Evolutionary conservation across 116 monocot species (phyloP).

Genomic region (Iris pallida): DNA sequence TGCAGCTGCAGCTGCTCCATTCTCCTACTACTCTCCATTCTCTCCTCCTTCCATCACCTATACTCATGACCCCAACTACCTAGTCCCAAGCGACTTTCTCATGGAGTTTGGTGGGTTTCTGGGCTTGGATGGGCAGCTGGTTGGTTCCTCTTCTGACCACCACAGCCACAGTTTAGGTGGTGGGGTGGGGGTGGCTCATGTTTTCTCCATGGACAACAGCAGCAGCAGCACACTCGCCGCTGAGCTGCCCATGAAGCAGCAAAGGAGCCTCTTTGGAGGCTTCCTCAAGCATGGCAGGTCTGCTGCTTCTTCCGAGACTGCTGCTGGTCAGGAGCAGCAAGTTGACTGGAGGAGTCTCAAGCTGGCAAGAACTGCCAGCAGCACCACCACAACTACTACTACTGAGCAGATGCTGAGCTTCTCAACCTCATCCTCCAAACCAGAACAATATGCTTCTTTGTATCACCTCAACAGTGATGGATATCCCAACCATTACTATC

Average conservation of each 20-base stretch:
- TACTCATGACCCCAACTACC: slow-evolving; percentile 26
- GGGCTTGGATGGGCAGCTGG: slow-evolving; percentile 44
- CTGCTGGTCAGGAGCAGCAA: neutral
- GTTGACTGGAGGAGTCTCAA: slow-evolving; percentile 33
- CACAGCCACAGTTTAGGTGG: neutral
- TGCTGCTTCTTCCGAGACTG: too few species aligned
- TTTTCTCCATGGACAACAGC: slow-evolving; percentile 12
- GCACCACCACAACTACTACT: neutral
- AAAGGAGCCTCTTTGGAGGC: slow-evolving; percentile 23
- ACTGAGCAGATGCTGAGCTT: slow-evolving; percentile 88
- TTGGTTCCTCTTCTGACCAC: slow-evolving; percentile 16
- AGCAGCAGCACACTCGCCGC: neutral
- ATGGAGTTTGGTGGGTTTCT: slow-evolving; percentile 51
- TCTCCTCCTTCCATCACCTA: neutral
- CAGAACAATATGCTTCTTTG: slow-evolving; percentile 12
- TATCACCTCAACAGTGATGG: slow-evolving; percentile 22
- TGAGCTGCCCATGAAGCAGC: slow-evolving; percentile 16
- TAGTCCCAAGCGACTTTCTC: slow-evolving; percentile 1
- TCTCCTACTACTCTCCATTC: slow-evolving; percentile 5
- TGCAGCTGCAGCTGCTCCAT: slow-evolving; percentile 1
- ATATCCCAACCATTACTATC: slow-evolving; percentile 23
- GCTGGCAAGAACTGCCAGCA: slow-evolving; percentile 26
- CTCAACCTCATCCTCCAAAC: slow-evolving; percentile 58
- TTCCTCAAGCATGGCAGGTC: slow-evolving; percentile 52
- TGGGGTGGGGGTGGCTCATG: slow-evolving; percentile 23